Evolutionary conservation across 2,329 filamentous ascomycete genomes (phyloP).

Genomic region (Ilyonectria sp.): DNA sequence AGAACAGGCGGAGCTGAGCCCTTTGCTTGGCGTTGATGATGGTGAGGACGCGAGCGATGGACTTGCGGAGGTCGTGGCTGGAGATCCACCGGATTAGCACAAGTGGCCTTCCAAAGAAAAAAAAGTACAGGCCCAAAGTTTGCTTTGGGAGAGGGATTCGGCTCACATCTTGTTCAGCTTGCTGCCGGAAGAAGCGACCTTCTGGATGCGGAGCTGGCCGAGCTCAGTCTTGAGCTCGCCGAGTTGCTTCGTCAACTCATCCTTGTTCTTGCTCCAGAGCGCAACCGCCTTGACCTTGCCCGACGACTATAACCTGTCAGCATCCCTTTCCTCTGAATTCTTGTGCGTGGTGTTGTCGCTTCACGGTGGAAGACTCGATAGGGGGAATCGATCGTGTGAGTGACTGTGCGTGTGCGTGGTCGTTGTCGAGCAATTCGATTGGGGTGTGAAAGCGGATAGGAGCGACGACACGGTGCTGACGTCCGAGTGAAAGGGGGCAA

Average conservation of each 20-base stretch:
- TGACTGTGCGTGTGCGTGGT: conserved; percentile 31
- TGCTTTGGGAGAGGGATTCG: conserved; percentile 1
- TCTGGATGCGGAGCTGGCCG: conserved; percentile 96
- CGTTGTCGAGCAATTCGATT: conserved; percentile 39
- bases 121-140: neutral
- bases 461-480: conserved; percentile 36
- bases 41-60: conserved; percentile 98
- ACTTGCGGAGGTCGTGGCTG: conserved; percentile 99
- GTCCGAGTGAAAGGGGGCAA: conserved; percentile 33
- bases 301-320: conserved; percentile 60
- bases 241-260: conserved; percentile 96
- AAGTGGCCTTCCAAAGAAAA: conserved; percentile 9
- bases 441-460: conserved; percentile 31
- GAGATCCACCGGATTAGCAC: conserved; percentile 45
- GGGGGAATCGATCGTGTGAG: conserved; percentile 38
- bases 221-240: conserved; percentile 97
- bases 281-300: conserved; percentile 91
- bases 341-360: conserved; percentile 26
- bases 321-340: conserved; percentile 40
- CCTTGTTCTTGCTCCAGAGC: conserved; percentile 99
- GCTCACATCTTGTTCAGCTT: conserved; percentile 98
- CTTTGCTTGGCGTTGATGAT: conserved; percentile 99
- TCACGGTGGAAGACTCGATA: conserved; percentile 35
- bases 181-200: conserved; percentile 94
- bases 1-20: conserved; percentile 97